Evolutionary conservation across 2,329 filamentous ascomycete species (phyloP), one percentile per base, ranked within the genome.

Genomic region (Claviceps maximensis): DNA sequence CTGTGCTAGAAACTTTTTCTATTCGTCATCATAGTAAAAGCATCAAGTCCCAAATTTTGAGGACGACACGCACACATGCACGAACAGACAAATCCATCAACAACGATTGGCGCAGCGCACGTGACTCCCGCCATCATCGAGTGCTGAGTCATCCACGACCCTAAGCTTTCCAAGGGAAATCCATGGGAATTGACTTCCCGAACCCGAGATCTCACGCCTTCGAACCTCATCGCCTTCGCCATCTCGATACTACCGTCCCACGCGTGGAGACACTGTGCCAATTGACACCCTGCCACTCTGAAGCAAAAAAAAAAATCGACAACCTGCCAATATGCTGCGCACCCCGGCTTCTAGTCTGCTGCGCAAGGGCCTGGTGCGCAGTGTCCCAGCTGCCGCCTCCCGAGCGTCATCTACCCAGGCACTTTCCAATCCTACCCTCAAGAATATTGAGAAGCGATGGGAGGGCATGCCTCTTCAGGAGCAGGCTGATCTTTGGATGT

Each of bases 381-480:
- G 67, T 69, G 55, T 54, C 55, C 70, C 71, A 63, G 64, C 68
- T 60, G 69, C 74, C 64, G 68, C 74, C 63, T 71, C 71, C 63
- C 72, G 73, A 61, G 74, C 75, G 67, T 75, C 80, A 65, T 82
- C 86, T 63, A 87, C 87, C 63, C 89, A 95, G 72, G 90, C 91
- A 69, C 94, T 98, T 74, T 94, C 90, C 67, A 97, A 96, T 78
- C 93, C 94, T 63, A 96, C 89, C 55, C 82, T 98, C 67, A 87
- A 89, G 73, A 89, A 95, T 75, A 97, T 98, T 68, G 93, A 98
- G 84, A 96, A 95, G 85, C 82, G 93, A 78, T 98, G 93, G 93
- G 93, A 98, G 78, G 82, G 78, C 59, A 90, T 97, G 87, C 90
- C 91, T 55, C 89, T 93, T 59, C 89, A 95, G 79, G 93, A 98